Percentiles rank a stretch among this genome's conserved stretches.
These are phyloP conservation scores for Blastomyces silverae DNA, from an alignment of 2,329 filamentous ascomycete genomes.

Conservation along the genomic window DNA sequence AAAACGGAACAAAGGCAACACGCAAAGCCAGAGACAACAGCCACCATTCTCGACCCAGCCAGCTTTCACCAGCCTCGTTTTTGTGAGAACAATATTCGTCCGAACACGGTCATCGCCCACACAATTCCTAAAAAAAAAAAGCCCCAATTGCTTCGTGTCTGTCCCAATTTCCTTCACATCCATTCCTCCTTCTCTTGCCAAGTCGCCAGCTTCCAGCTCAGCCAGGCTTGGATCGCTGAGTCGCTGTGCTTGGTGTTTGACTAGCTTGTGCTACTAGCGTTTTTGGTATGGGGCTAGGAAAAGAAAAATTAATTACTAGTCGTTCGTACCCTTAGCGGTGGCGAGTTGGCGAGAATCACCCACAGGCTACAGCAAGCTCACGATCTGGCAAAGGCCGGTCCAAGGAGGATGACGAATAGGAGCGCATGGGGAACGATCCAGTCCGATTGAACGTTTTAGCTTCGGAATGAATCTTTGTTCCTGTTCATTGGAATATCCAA, in stretches of 20 bases:
- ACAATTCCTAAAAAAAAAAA: background rate
- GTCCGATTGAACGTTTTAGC: background rate
- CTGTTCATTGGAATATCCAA: too few relatives aligned
- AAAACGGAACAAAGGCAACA: background rate
- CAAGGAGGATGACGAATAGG: background rate
- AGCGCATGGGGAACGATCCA: background rate
- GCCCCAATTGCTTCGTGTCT: too few relatives aligned
- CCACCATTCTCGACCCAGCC: too few relatives aligned
- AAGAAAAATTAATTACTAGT: background rate
- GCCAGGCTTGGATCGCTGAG: background rate
- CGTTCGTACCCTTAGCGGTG: background rate
- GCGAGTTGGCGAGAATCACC: conserved; percentile 1
- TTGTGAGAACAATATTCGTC: too few relatives aligned
- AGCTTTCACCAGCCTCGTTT: background rate
- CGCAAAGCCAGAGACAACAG: background rate
- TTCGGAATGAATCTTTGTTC: background rate
- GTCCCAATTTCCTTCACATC: too few relatives aligned
- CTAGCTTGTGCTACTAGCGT: background rate
- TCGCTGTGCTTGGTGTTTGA: background rate
- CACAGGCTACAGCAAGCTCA: conserved; percentile 8
- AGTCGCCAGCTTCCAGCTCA: background rate
- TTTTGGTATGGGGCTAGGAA: conserved; percentile 1
- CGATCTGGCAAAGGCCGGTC: background rate
- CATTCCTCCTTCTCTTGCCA: too few relatives aligned
- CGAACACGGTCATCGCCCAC: background rate